Evolutionary conservation across 2,329 filamentous ascomycete species (phyloP).

Genomic region (Chaetomium sp.): DNA sequence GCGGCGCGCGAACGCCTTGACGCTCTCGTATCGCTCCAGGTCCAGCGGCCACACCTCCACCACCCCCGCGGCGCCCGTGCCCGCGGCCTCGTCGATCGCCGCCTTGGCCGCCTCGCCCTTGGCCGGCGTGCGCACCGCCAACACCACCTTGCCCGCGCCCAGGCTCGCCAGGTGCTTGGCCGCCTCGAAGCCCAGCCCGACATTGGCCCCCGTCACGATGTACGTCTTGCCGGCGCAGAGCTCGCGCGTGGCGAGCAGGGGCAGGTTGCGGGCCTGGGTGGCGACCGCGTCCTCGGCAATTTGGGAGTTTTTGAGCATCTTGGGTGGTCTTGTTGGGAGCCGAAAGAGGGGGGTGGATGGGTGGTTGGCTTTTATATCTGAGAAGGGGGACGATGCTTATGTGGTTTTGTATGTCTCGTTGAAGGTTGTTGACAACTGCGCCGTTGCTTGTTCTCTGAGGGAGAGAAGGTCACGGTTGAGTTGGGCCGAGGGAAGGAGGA

Average conservation of each 20-base stretch:
- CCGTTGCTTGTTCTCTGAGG: too few species aligned
- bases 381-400: too few species aligned
- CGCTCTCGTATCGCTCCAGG: slow-evolving; percentile 34
- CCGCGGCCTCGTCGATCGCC: slow-evolving; percentile 20
- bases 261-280: slow-evolving; percentile 12
- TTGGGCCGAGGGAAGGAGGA: too few species aligned
- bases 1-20: slow-evolving; percentile 33
- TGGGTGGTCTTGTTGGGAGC: slow-evolving; percentile 26
- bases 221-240: slow-evolving; percentile 10
- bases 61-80: background rate
- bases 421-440: too few species aligned
- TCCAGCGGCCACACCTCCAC: slow-evolving; percentile 36
- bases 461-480: too few species aligned
- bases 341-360: too few species aligned
- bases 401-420: too few species aligned
- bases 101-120: slow-evolving; percentile 29
- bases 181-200: slow-evolving; percentile 37
- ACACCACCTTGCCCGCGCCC: slow-evolving; percentile 33
- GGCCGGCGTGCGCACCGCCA: slow-evolving; percentile 33
- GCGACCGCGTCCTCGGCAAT: background rate
- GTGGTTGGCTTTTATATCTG: too few species aligned
- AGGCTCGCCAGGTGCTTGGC: slow-evolving; percentile 32
- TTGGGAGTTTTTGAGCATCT: background rate
- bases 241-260: slow-evolving; percentile 5
- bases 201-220: slow-evolving; percentile 39